Evolutionary conservation across 306 rosid species (phyloP), one percentile per base, ranked within the genome.

Genomic region (Fragaria iinumae): DNA sequence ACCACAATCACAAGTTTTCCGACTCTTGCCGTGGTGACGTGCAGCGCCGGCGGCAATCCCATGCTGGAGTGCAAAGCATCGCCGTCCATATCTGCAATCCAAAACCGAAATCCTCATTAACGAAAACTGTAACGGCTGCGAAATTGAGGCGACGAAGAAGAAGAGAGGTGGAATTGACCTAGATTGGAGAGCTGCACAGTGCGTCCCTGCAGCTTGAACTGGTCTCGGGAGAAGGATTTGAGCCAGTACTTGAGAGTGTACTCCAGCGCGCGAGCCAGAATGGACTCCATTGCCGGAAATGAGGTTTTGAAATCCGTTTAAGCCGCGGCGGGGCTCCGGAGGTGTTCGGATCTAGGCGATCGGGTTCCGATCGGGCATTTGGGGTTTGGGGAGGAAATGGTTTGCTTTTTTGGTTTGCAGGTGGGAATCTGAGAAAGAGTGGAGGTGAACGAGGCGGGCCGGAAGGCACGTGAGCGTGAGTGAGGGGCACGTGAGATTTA

Each of bases 211-310:
- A 87, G 78, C 88, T 93, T 91, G 89, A 93, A 93, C 87, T 93
- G 98, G 39, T 93, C 98, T 47, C 97, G 75, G 65, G 96, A 84
- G 89, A 91, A 93, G 39, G 98, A 93, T 81, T 90, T 93, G 79
- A 93, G 83, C 98, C 97, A 93, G 73, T 93, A 93, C 88, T 91
- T 93, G 79, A 93, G 96, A 57, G 97, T 93, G 86, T 93, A 91
- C 83, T 93, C 98, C 43, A 93, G 83, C 38, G 98, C 97, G 21
- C 88, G 84, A 47, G 90, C 98, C 63, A 93, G 80, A 69, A 93
- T 87, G 21, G 98, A 89, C 84, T 93, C 98, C 98, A 93, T 94
- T 17, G 57, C 77, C 20, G 66, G 29, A 29, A 62, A 68, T 34
- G 27, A 13, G 32, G 21, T 32, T 73, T 43, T 20, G 53, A 68